Evolutionary conservation across 2,329 filamentous ascomycete genomes (phyloP), one percentile per base, ranked within the genome.

Genomic region (Cladophialophora carrionii): DNA sequence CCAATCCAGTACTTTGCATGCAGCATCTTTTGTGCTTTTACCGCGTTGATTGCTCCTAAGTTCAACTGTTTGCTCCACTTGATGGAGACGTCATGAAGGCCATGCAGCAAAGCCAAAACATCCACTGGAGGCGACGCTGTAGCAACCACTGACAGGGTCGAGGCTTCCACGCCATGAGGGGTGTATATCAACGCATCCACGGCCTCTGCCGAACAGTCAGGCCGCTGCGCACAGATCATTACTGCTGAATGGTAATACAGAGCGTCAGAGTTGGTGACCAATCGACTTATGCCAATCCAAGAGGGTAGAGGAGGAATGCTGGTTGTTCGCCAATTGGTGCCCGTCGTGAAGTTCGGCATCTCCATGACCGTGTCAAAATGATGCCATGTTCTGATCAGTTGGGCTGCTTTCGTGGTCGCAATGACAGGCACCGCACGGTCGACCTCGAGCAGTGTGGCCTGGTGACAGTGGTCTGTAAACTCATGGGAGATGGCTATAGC

Each of bases 391-490:
- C 78, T 74, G 43, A 90, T 84, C 22, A 87, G 76, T 12, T 77
- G 77, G 0, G 83, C 84, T 0, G 87, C 87, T 74, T 86, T 82
- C 70, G 82, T 80, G 2, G 84, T 83, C 12, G 87, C 87, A 64
- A 88, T 83, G 0, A 90, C 79, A 0, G 87, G 85, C 3, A 87
- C 83, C 51, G 79, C 74, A 1, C 71, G 69, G 5, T 84, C 77
- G 3, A 89, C 74, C 70, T 88, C 82, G 51, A 82, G 73, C 29
- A 90, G 76, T 14, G 87, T 90, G 2, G 83, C 80, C 65, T 83
- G 79, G 71, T 90, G 87, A 74, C 86, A 89, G 72, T 89, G 88
- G 71, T 90, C 87, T 0, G 87, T 89, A 70, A 89, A 90, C 73
- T 89, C 87, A 72, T 90, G 87, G 17, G 81, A 85, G 34, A 89